Conservation (phyloP, 2,329 filamentous ascomycete genomes). For the Stenocarpella maydis region DNA sequence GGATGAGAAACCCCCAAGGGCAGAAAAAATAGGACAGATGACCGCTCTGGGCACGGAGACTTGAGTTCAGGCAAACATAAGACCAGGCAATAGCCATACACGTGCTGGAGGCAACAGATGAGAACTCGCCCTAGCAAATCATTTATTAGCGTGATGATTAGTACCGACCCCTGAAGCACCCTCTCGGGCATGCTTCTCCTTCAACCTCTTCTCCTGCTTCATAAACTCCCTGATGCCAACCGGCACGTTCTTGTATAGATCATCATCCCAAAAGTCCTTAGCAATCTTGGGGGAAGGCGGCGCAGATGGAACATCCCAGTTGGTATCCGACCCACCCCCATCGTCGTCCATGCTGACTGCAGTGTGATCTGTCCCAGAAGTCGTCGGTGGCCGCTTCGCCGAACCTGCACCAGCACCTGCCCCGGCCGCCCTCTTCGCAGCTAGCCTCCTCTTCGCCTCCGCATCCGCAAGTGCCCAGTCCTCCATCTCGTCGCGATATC, state of each 20-base stretch:
- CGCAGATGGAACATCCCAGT: constrained; percentile 61
- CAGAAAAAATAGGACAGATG: neutral
- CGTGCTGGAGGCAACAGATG: neutral
- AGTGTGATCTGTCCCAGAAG: constrained; percentile 43
- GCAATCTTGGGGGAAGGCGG: constrained; percentile 48
- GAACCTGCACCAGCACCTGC: constrained; percentile 30
- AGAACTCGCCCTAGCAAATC: neutral
- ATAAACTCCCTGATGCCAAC: constrained; percentile 97
- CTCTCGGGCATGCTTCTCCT: constrained; percentile 73
- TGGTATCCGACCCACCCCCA: constrained; percentile 76
- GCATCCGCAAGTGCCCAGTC: constrained; percentile 76
- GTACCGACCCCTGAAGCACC: constrained; percentile 55
- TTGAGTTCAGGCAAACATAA: neutral
- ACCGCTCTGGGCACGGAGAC: neutral
- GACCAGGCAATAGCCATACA: neutral
- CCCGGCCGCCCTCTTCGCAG: constrained; percentile 44
- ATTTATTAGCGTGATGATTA: constrained; percentile 5
- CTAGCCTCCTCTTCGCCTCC: constrained; percentile 67
- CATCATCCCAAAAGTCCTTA: constrained; percentile 67
- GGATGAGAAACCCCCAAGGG: neutral
- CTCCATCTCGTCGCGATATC: constrained; percentile 90
- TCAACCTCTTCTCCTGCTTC: constrained; percentile 92
- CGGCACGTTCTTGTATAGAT: constrained; percentile 81
- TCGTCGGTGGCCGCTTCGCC: constrained; percentile 21
- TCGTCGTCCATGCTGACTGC: constrained; percentile 79